These are phyloP conservation scores for Esteya vermicola DNA, from an alignment of 2,329 filamentous ascomycete genomes.

Conservation along the genomic window DNA sequence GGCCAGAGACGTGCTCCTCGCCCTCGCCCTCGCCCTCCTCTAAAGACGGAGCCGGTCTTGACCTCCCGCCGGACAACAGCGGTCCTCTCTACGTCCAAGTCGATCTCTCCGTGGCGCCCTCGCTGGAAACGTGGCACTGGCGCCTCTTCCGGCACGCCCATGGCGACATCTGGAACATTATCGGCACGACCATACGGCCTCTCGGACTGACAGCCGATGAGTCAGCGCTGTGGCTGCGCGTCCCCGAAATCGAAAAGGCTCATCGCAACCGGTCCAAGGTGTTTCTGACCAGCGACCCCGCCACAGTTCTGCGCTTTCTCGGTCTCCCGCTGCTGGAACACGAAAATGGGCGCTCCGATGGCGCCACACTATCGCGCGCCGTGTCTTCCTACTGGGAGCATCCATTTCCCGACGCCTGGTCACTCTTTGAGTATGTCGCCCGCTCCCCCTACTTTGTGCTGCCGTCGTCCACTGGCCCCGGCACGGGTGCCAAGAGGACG, in stretches of 20 bases:
- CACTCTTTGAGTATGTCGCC: conserved; percentile 48
- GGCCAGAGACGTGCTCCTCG: too few species aligned
- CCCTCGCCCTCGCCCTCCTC: too few species aligned
- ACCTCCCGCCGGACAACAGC: too few species aligned
- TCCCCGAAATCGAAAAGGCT: conserved; percentile 50
- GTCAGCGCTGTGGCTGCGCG: conserved; percentile 46
- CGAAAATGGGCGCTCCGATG: too few species aligned
- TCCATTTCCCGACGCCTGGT: conserved; percentile 38
- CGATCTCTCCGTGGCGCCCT: conserved; percentile 45
- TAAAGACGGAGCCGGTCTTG: too few species aligned
- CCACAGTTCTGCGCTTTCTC: conserved; percentile 45
- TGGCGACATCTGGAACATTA: conserved; percentile 53
- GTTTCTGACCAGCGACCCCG: conserved; percentile 43
- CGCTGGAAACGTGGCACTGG: conserved; percentile 38
- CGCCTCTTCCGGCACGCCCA: conserved; percentile 54
- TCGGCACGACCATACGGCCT: conserved; percentile 51
- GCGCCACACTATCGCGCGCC: not conserved
- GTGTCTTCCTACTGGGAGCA: conserved; percentile 25
- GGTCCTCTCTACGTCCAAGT: conserved; percentile 48
- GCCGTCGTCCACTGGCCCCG: conserved; percentile 11
- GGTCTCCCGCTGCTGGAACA: conserved; percentile 31
- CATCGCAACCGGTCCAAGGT: conserved; percentile 44
- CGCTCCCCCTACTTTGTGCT: conserved; percentile 44
- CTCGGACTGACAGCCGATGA: conserved; percentile 55
- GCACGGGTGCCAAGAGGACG: too few species aligned